These are phyloP conservation scores for Capsella rubella DNA, from an alignment of 441 rosid species.

Conservation along the genomic window DNA sequence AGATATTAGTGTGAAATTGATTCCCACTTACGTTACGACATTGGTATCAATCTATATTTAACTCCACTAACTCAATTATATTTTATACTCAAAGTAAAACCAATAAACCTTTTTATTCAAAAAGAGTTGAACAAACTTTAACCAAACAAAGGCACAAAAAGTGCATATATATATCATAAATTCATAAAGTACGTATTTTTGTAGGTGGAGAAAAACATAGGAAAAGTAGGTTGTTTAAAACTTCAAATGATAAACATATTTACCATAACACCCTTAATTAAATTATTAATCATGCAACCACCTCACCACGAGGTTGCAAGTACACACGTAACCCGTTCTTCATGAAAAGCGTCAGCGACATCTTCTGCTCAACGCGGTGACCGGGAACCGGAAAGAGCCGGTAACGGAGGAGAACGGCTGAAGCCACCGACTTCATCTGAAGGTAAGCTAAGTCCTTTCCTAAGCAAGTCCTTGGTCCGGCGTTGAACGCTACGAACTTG, in stretches of 20 bases:
- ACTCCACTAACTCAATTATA: not conserved
- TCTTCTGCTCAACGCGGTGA: slow-evolving; percentile 89
- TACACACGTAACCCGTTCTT: slow-evolving; percentile 77
- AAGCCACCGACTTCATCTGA: slow-evolving; percentile 92
- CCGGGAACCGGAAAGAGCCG: slow-evolving; percentile 68
- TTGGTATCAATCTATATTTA: slow-evolving; percentile 2
- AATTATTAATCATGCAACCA: slow-evolving; percentile 20
- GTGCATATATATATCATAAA: slow-evolving; percentile 24
- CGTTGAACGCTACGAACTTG: slow-evolving; percentile 89
- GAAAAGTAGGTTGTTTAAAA: slow-evolving; percentile 10
- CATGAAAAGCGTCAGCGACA: slow-evolving; percentile 94
- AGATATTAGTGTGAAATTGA: slow-evolving; percentile 10
- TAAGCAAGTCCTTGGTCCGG: slow-evolving; percentile 92
- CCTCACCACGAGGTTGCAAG: slow-evolving; percentile 72
- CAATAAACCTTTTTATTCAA: slow-evolving; percentile 33
- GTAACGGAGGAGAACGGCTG: slow-evolving; percentile 87
- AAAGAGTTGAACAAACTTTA: slow-evolving; percentile 44
- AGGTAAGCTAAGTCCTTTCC: slow-evolving; percentile 92
- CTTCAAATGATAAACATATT: slow-evolving; percentile 40
- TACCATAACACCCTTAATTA: slow-evolving; percentile 7
- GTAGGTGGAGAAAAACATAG: slow-evolving; percentile 33
- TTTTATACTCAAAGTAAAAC: not conserved
- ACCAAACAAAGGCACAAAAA: slow-evolving; percentile 36
- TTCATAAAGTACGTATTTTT: slow-evolving; percentile 14
- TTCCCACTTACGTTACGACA: slow-evolving; percentile 36